These are phyloP conservation scores for Hamiltosporidium tvaerminnensis DNA, from an alignment of 371 early-diverging fungal genomes.

Conservation along the genomic window DNA sequence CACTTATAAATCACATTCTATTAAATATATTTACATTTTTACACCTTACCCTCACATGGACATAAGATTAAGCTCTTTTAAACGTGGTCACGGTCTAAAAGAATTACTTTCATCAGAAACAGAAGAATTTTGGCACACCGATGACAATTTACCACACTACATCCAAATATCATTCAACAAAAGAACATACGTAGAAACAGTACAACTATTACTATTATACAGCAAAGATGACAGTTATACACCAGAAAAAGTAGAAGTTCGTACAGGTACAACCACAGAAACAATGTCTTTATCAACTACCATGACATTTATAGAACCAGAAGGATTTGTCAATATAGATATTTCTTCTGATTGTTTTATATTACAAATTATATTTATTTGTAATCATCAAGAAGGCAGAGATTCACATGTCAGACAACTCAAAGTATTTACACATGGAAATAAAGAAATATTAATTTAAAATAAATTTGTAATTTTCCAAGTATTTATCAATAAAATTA, in stretches of 20 bases:
- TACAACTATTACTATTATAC: constrained; percentile 36
- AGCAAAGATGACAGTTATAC: constrained; percentile 52
- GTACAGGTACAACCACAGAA: constrained; percentile 31
- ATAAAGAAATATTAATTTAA: background rate
- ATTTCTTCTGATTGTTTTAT: constrained; percentile 29
- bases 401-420: constrained; percentile 50
- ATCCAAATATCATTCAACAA: constrained; percentile 46
- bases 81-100: constrained; percentile 49
- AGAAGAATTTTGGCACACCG: constrained; percentile 51
- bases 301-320: constrained; percentile 39
- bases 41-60: too few species aligned
- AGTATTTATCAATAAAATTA: too few species aligned
- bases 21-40: too few species aligned
- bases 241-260: constrained; percentile 44
- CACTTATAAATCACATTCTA: too few species aligned
- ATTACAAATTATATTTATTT: constrained; percentile 39
- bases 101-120: constrained; percentile 39
- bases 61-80: constrained; percentile 45
- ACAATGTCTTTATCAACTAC: constrained; percentile 6
- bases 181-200: constrained; percentile 28
- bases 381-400: constrained; percentile 54
- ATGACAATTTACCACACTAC: constrained; percentile 49
- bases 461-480: too few species aligned
- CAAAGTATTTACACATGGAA: constrained; percentile 6
- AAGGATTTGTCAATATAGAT: constrained; percentile 24